These are phyloP conservation scores for Quillaja saponaria DNA, from an alignment of 306 rosid genomes.

Conservation along the genomic window DNA sequence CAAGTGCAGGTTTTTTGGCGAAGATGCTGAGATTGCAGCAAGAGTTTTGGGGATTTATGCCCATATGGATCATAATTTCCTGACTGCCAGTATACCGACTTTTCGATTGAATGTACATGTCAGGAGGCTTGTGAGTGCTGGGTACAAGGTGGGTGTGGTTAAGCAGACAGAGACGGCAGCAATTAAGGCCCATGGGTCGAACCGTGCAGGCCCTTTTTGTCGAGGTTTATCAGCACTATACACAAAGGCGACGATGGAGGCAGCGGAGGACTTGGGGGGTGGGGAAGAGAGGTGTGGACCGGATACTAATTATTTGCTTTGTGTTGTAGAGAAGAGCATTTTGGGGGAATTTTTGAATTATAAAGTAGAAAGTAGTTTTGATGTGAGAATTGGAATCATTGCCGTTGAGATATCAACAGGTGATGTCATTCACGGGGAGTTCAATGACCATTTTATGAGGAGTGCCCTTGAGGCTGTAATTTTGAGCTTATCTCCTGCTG, in stretches of 20 bases:
- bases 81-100: slow-evolving; percentile 86
- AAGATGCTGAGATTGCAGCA: slow-evolving; percentile 82
- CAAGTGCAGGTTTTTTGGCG: slow-evolving; percentile 72
- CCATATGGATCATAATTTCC: slow-evolving; percentile 73
- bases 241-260: slow-evolving; percentile 88
- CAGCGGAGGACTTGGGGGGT: slow-evolving; percentile 69
- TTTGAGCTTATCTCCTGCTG: slow-evolving; percentile 75
- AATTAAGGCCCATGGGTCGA: slow-evolving; percentile 80
- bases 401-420: slow-evolving; percentile 88
- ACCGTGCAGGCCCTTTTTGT: slow-evolving; percentile 69
- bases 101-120: slow-evolving; percentile 80
- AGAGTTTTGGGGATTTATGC: slow-evolving; percentile 73
- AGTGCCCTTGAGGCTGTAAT: slow-evolving; percentile 70
- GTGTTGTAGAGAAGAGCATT: slow-evolving; percentile 74
- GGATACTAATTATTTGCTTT: slow-evolving; percentile 69
- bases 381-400: slow-evolving; percentile 67
- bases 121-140: slow-evolving; percentile 86
- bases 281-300: slow-evolving; percentile 68
- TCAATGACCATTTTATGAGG: slow-evolving; percentile 67
- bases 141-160: slow-evolving; percentile 88
- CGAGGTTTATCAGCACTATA: slow-evolving; percentile 83
- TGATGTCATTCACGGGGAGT: slow-evolving; percentile 74
- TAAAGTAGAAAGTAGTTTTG: slow-evolving; percentile 52
- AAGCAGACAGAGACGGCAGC: slow-evolving; percentile 97
- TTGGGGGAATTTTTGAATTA: slow-evolving; percentile 38